Evolutionary conservation across 176 grass and related monocot genomes (phyloP), one percentile per base, ranked within the genome.

Genomic region (Phragmites australis): DNA sequence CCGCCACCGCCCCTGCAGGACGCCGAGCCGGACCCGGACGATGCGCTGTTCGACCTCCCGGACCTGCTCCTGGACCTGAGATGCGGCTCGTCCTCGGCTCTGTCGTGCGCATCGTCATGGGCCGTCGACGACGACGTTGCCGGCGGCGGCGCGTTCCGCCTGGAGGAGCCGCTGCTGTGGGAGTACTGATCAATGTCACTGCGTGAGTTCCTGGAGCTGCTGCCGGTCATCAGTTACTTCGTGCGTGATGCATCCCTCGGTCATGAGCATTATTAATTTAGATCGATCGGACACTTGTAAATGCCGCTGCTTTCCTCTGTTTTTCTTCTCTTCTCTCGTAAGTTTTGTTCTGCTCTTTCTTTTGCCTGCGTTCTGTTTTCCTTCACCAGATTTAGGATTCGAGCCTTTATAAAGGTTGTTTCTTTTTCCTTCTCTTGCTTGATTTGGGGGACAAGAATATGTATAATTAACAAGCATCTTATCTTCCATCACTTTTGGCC

Each of bases 61-160:
- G 93, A 97, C 84, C 88, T 97, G 59, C 83, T 97, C 17, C 82
- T 93, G n/a, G 92, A 97, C 85, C 76, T 97, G 81, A 88, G 89
- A 84, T 86, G 89, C 72, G 76, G 81, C 39, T 71, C 87, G 11
- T 85, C 89, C 4, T 26, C 89, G 0, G 88, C 81, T 40, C 66
- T 78, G 16, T 52, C 72, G 48, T 81, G 78, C 51, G 76, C 75
- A 3, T 40, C 82, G 51, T 29, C 89, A 5, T 88, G 86, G 93
- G 80, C 54, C 57, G 84, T 87, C 60, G 82, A 88, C 63, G 81
- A 87, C 30, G 79, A 87, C 71, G 11, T 84, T 18, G 53, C 29
- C 47, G 72, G 48, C 32, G 66, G 19, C 69, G 93, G 64, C 71
- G 75, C 29, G 65, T 93, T 97, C 72, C 86, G 83, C 53, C 80